Evolutionary conservation across 208 protist species (phyloP).

Genomic region (Wallacemonas rigidus): DNA sequence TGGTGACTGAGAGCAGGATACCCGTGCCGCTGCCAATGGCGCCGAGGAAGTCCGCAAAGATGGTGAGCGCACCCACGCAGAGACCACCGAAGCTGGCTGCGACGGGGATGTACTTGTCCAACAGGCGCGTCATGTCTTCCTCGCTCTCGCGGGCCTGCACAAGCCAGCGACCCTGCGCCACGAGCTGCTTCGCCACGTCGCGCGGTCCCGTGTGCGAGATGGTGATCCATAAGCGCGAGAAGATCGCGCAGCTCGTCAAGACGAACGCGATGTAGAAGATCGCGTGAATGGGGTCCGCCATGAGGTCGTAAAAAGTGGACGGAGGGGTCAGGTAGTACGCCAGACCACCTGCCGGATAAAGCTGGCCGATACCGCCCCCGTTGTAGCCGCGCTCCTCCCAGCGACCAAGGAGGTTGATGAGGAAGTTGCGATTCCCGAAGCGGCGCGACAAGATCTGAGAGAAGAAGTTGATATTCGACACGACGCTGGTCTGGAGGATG

Average conservation of each 20-base stretch:
- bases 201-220: conserved; percentile 96
- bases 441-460: conserved; percentile 99
- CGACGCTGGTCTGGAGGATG: conserved; percentile 99
- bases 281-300: conserved; percentile 98
- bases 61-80: conserved; percentile 99
- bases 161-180: conserved; percentile 95
- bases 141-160: conserved; percentile 86
- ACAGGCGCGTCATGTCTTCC: conserved; percentile 85
- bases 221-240: conserved; percentile 99
- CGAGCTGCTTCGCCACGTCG: conserved; percentile 98
- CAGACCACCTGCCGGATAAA: conserved; percentile 97
- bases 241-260: conserved; percentile 97
- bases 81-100: conserved; percentile 99
- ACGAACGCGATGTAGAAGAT: conserved; percentile 99
- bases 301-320: conserved; percentile 91
- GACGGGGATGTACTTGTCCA: conserved; percentile 98
- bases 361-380: conserved; percentile 52
- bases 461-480: conserved; percentile 99
- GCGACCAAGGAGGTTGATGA: conserved; percentile 97
- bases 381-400: conserved; percentile 94
- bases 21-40: conserved; percentile 98
- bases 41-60: conserved; percentile 99
- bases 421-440: conserved; percentile 97
- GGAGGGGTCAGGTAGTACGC: conserved; percentile 99
- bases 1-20: conserved; percentile 99